Percentiles rank a stretch among this genome's conserved stretches.
Conservation (phyloP, 2,329 filamentous ascomycete genomes). For the Verticillium zaregamsianum region DNA sequence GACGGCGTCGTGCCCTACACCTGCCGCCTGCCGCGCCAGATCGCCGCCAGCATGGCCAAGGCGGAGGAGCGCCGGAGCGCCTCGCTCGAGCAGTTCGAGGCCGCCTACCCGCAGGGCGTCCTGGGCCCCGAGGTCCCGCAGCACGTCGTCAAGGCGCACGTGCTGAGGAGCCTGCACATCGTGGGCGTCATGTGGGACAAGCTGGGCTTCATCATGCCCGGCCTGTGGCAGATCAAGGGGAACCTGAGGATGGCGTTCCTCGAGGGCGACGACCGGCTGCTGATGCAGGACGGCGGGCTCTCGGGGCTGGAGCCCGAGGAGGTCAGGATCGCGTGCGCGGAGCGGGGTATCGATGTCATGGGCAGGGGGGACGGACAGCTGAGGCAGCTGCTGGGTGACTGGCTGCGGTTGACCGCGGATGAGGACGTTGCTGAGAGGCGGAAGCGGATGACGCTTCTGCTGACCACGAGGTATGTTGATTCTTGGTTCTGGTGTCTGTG, state of each 20-base stretch:
- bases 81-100: constrained; percentile 41
- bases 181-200: constrained; percentile 46
- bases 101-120: constrained; percentile 27
- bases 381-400: constrained; percentile 37
- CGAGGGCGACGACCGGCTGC: constrained; percentile 64
- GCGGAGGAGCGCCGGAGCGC: constrained; percentile 46
- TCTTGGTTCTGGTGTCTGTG: background rate
- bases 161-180: constrained; percentile 39
- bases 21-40: constrained; percentile 77
- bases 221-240: constrained; percentile 52
- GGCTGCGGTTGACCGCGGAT: constrained; percentile 41
- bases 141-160: constrained; percentile 20
- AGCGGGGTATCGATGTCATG: constrained; percentile 59
- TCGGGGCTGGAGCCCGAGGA: constrained; percentile 57
- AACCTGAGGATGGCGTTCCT: constrained; percentile 57
- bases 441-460: constrained; percentile 32
- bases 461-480: constrained; percentile 34
- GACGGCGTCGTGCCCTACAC: constrained; percentile 70
- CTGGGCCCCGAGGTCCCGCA: constrained; percentile 24
- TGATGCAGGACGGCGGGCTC: constrained; percentile 60
- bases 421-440: constrained; percentile 31
- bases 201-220: constrained; percentile 40
- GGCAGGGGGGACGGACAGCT: constrained; percentile 55
- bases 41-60: constrained; percentile 51
- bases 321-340: constrained; percentile 64